Evolutionary conservation across 2,329 filamentous ascomycete species (phyloP).

Genomic region (Talaromyces sp.): DNA sequence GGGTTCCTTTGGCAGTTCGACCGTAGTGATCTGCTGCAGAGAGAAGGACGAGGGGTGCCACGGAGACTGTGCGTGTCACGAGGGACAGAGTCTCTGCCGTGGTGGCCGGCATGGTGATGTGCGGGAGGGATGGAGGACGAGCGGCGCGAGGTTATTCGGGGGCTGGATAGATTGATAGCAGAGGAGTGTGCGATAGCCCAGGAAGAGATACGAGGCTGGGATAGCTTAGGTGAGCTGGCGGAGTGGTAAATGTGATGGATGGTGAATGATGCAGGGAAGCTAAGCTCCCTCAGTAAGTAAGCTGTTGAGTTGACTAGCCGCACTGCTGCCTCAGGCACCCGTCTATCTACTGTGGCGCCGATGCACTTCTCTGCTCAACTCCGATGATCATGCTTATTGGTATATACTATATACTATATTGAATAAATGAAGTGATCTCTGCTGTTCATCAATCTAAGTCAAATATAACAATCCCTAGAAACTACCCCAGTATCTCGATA

Average conservation of each 20-base stretch:
- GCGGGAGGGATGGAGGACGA: background rate
- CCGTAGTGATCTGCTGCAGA: constrained; percentile 98
- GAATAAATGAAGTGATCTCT: too few relatives aligned
- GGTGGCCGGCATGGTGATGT: constrained; percentile 82
- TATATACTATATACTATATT: too few relatives aligned
- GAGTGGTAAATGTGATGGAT: background rate
- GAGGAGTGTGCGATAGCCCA: background rate
- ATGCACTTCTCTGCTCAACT: too few relatives aligned
- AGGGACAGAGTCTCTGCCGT: constrained; percentile 94
- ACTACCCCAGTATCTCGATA: too few relatives aligned
- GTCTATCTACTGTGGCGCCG: background rate
- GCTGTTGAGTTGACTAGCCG: too few relatives aligned
- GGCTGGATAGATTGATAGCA: background rate
- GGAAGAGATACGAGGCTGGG: background rate
- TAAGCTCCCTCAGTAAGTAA: background rate
- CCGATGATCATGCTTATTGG: too few relatives aligned
- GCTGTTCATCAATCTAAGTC: too few relatives aligned
- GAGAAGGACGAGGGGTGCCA: constrained; percentile 94
- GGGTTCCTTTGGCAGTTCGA: constrained; percentile 81
- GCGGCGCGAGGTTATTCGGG: background rate
- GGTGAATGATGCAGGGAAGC: background rate
- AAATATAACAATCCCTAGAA: too few relatives aligned
- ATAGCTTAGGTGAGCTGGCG: background rate
- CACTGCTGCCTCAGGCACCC: background rate
- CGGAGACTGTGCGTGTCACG: constrained; percentile 89